Percentiles rank a stretch among this genome's conserved stretches.
phyloP scores from a whole-genome alignment of 139 green algal genomes.

The Coelastrella sp. region DNA sequence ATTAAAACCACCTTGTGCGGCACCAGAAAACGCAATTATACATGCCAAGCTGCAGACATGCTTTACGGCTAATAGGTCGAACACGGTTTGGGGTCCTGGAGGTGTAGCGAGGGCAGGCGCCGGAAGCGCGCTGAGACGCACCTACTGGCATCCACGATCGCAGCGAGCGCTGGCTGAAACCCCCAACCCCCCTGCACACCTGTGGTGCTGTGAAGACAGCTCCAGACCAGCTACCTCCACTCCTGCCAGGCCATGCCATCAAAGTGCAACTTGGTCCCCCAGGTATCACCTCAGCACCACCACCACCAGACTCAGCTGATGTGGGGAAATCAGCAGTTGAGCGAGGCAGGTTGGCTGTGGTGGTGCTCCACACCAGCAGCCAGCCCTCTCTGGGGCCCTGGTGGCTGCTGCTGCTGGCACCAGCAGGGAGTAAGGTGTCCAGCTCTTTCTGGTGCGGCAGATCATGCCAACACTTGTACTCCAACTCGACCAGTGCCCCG shows the following conservation, averaged over 20 bases:
- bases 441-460: conserved; percentile 28
- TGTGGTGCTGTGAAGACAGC: conserved; percentile 22
- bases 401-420: background rate
- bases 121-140: no score
- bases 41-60: no score
- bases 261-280: conserved; percentile 33
- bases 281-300: background rate
- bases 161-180: background rate
- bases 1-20: no score
- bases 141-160: no score
- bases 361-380: conserved; percentile 25
- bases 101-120: no score
- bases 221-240: conserved; percentile 25
- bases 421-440: conserved; percentile 4
- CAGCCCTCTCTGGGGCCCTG: background rate
- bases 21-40: no score
- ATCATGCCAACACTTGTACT: conserved; percentile 13
- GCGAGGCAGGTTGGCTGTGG: background rate
- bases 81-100: no score
- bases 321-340: background rate
- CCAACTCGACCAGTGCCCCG: background rate
- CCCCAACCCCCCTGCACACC: background rate
- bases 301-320: background rate
- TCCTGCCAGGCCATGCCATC: conserved; percentile 31
- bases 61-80: no score